phyloP scores from a whole-genome alignment of 1,139 yeast genomes.

The Diutina mesorugosa region DNA sequence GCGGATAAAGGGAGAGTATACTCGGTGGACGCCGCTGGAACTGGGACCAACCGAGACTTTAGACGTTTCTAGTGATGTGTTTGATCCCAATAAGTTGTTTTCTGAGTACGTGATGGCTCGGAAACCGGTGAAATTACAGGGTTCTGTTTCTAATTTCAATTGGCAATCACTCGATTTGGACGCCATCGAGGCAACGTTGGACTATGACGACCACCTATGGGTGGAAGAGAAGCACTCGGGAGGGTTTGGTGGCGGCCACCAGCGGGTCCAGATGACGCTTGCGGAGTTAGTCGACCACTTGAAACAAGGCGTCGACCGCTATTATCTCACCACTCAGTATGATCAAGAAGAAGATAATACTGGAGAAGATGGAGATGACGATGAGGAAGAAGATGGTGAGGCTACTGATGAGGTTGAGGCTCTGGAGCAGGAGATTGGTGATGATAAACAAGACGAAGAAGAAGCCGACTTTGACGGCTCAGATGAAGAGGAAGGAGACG shows the following conservation, averaged over 20 bases:
- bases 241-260: constrained; percentile 57
- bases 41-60: constrained; percentile 4
- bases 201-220: constrained; percentile 23
- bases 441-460: constrained; percentile 5
- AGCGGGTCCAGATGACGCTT: constrained; percentile 36
- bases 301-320: constrained; percentile 23
- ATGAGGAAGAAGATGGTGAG: constrained; percentile 5
- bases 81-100: constrained; percentile 11
- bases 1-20: background rate
- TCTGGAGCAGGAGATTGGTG: background rate
- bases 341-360: constrained; percentile 11
- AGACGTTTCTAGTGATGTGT: background rate
- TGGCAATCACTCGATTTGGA: constrained; percentile 16
- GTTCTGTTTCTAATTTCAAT: constrained; percentile 13
- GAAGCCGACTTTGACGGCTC: constrained; percentile 6
- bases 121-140: constrained; percentile 24
- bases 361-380: constrained; percentile 6
- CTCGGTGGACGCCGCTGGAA: background rate
- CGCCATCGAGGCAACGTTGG: constrained; percentile 19
- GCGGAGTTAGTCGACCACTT: constrained; percentile 31
- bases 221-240: constrained; percentile 43
- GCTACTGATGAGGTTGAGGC: constrained; percentile 7
- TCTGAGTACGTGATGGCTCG: constrained; percentile 16
- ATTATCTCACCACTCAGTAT: constrained; percentile 61
- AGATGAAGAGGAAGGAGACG: constrained; percentile 5